These are phyloP conservation scores for Nidularia pulvinata DNA, from an alignment of 768 basidiomycete genomes.

Conservation along the genomic window DNA sequence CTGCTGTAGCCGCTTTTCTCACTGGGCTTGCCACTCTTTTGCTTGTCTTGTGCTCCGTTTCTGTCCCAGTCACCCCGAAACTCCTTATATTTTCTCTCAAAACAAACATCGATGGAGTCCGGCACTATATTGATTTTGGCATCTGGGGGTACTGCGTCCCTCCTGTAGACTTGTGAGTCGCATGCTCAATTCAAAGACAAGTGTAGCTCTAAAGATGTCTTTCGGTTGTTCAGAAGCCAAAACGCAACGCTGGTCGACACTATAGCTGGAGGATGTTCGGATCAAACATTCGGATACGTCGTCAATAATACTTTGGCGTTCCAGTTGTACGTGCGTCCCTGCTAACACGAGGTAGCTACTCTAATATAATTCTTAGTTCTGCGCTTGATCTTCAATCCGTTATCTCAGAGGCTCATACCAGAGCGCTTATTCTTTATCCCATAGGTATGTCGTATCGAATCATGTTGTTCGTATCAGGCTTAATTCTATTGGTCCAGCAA, in stretches of 20 bases:
- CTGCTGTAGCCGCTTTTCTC: constrained; percentile 6
- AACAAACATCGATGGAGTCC: constrained; percentile 1
- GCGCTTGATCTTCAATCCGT: constrained; percentile 2
- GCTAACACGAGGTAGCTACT: background rate
- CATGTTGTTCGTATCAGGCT: background rate
- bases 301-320: constrained; percentile 7
- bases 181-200: too few relatives aligned
- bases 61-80: constrained; percentile 8
- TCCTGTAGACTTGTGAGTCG: constrained; percentile 6
- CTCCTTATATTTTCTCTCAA: constrained; percentile 10
- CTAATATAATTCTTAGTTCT: background rate
- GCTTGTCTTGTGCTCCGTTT: constrained; percentile 13
- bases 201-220: too few relatives aligned
- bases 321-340: constrained; percentile 10
- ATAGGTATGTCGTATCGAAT: constrained; percentile 7
- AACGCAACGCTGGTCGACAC: constrained; percentile 3
- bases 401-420: constrained; percentile 6
- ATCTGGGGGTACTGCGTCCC: constrained; percentile 15
- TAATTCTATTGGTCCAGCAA: background rate
- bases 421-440: constrained; percentile 10
- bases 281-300: constrained; percentile 8
- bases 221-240: too few relatives aligned
- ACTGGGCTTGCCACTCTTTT: constrained; percentile 9
- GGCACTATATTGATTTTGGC: constrained; percentile 13
- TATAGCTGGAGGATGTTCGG: constrained; percentile 11